Conservation (phyloP, 2,329 filamentous ascomycete genomes). For the Talaromyces sp. region DNA sequence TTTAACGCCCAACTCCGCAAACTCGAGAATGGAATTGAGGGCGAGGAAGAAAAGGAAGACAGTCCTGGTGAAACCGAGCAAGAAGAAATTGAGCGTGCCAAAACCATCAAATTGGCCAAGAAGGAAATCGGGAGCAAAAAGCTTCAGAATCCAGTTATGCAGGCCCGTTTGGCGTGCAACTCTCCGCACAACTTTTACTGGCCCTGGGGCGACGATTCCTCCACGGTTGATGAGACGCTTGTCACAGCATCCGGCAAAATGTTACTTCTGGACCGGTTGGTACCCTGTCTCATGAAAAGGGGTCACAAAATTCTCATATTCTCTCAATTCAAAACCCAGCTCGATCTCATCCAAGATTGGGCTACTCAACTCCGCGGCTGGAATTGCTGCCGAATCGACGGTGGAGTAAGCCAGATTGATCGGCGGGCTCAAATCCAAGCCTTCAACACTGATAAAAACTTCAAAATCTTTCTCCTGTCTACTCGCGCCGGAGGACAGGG, state of each 20-base stretch:
- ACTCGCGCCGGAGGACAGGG: slow-evolving; percentile 91
- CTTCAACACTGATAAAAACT: slow-evolving; percentile 62
- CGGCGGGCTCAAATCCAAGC: slow-evolving; percentile 65
- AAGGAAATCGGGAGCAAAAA: slow-evolving; percentile 88
- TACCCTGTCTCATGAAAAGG: slow-evolving; percentile 66
- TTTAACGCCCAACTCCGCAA: slow-evolving; percentile 67
- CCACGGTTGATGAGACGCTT: slow-evolving; percentile 69
- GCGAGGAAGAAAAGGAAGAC: slow-evolving; percentile 44
- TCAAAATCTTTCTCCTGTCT: slow-evolving; percentile 77
- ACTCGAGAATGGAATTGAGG: slow-evolving; percentile 51
- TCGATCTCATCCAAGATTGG: slow-evolving; percentile 87
- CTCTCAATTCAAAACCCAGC: slow-evolving; percentile 90
- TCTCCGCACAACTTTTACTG: slow-evolving; percentile 96
- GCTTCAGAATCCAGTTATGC: slow-evolving; percentile 86
- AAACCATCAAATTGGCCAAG: slow-evolving; percentile 53
- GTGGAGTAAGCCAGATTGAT: slow-evolving; percentile 69
- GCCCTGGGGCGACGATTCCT: slow-evolving; percentile 64
- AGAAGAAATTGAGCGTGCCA: slow-evolving; percentile 51
- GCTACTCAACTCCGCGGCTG: slow-evolving; percentile 70
- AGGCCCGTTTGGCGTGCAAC: slow-evolving; percentile 87
- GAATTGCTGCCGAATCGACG: slow-evolving; percentile 86
- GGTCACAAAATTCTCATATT: slow-evolving; percentile 93
- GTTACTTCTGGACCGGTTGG: slow-evolving; percentile 81
- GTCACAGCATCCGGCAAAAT: slow-evolving; percentile 91
- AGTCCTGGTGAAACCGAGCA: slow-evolving; percentile 43